These are phyloP conservation scores for Ophiorrhiza pumila DNA, from an alignment of 257 asterid genomes.

Conservation along the genomic window DNA sequence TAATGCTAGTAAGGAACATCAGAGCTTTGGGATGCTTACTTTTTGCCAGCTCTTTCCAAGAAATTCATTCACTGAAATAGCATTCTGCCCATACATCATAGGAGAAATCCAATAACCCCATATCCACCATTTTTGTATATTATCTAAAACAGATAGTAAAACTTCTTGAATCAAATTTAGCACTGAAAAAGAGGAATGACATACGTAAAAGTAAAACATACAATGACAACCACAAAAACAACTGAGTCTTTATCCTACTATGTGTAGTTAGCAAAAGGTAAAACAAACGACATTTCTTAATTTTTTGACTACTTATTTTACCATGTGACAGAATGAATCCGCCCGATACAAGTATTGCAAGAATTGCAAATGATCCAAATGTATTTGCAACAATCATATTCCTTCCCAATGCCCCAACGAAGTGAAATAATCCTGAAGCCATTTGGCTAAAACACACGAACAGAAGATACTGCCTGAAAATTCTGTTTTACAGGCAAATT, in stretches of 20 bases:
- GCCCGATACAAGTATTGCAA: conserved; percentile 81
- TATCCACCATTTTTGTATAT: conserved; percentile 66
- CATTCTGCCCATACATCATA: conserved; percentile 88
- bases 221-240: no score
- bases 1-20: neutral
- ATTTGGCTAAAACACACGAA: conserved; percentile 78
- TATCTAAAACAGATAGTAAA: neutral
- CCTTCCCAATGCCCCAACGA: conserved; percentile 81
- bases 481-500: conserved; percentile 39
- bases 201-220: no score
- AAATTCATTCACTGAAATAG: conserved; percentile 83
- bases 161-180: neutral
- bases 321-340: conserved; percentile 90
- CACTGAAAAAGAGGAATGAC: neutral
- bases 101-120: conserved; percentile 99
- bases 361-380: conserved; percentile 78
- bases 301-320: conserved; percentile 10
- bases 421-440: conserved; percentile 84
- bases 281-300: neutral
- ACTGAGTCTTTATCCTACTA: no score
- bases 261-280: no score
- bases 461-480: conserved; percentile 55
- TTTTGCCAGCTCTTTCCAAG: conserved; percentile 73
- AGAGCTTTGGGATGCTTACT: conserved; percentile 21
- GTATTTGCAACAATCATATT: conserved; percentile 88